Base-by-base conservation (phyloP, 805 yeast species). In the Starmerella stigmatis region DNA sequence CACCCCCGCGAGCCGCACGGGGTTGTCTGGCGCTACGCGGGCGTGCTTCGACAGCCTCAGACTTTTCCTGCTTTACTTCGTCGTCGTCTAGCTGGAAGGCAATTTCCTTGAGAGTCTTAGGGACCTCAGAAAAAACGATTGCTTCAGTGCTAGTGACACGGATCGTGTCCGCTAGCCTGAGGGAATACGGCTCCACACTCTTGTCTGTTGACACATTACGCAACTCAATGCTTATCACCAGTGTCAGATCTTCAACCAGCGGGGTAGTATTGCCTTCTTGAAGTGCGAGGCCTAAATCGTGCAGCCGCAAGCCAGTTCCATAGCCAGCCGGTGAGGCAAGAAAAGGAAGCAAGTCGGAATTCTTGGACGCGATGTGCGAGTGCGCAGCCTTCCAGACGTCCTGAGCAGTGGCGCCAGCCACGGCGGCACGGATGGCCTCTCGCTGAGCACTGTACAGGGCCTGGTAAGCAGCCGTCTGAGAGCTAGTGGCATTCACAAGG, bases 261-360 rank as follows among this genome's bases (percentile, higher is more conserved):
- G 61, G 65, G 53, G 89, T 71, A 11, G 79, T 82, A 61, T 77
- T 81, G 57, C 83, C 86, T 21, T 75, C 71, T 58, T 81, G 83
- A 44, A 89, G 67, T 15, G 86, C 70, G 52, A 83, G 76, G 2
- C 79, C 67, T 0, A 88, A 72, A 62, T 86, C 96, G 64, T 94
- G 74, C 59, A 84, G 85, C 58, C 86, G 96, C 50, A 89, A 73
- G 48, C 97, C 97, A 46, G 84, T 79, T 46, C 84, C 69, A 74
- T 92, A 84, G 43, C 97, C 97, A 51, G 80, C 74, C 40, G 86
- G 72, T 54, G 86, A 81, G 56, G 74, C 68, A 21, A 66, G 58
- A 17, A 19, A 33, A 28, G 70, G 77, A 3, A 49, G 39, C 55
- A 89, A 67, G 17, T 78, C 84, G 2, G 94, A 83, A 52, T 75